Evolutionary conservation across 306 rosid species (phyloP).

Genomic region (Cyamopsis tetragonoloba): DNA sequence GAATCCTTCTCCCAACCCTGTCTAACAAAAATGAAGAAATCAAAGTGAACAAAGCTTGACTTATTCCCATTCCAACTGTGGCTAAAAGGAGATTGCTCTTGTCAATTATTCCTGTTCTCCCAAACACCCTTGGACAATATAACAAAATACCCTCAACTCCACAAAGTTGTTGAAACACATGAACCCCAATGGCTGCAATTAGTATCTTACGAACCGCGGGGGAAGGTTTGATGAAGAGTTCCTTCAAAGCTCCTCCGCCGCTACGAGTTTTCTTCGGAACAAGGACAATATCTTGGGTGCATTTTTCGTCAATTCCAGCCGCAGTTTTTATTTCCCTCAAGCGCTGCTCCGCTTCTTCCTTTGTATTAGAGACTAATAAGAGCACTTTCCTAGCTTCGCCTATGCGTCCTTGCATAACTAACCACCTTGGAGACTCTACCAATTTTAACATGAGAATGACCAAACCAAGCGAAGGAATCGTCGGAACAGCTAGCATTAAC

Average conservation of each 20-base stretch:
- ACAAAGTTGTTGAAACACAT: conserved; percentile 48
- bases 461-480: conserved; percentile 53
- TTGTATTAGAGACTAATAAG: conserved; percentile 34
- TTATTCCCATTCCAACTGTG: conserved; percentile 62
- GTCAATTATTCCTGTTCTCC: conserved; percentile 42
- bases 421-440: conserved; percentile 87
- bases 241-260: conserved; percentile 51
- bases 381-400: conserved; percentile 51
- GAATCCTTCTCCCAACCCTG: conserved; percentile 29
- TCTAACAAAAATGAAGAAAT: conserved; percentile 45
- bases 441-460: conserved; percentile 40
- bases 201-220: conserved; percentile 56
- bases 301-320: conserved; percentile 50
- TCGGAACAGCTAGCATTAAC: conserved; percentile 59
- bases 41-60: conserved; percentile 36
- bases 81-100: conserved; percentile 54
- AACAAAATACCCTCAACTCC: conserved; percentile 60
- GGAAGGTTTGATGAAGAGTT: conserved; percentile 43
- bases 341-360: conserved; percentile 55
- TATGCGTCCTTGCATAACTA: conserved; percentile 66
- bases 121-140: conserved; percentile 67
- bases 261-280: not conserved
- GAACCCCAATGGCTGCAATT: conserved; percentile 58
- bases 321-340: conserved; percentile 53
- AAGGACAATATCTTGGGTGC: conserved; percentile 32